Conservation (phyloP, 305 asterid species). For the Galium porrigens region DNA sequence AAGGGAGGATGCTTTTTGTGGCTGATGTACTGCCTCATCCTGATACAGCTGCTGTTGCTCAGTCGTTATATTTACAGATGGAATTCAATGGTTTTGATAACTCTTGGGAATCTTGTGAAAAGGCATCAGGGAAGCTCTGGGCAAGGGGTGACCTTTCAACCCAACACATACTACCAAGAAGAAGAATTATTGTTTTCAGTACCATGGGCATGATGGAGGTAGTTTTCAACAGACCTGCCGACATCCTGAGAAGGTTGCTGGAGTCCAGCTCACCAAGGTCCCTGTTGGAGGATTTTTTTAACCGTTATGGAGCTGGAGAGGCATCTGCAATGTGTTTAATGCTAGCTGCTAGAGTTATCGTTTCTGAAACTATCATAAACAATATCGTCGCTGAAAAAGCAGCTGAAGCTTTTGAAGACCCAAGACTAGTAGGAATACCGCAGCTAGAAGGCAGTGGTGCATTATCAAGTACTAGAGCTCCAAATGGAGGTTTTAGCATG, state of each 20-base stretch:
- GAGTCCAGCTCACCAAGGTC: slow-evolving; percentile 83
- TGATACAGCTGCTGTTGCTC: slow-evolving; percentile 60
- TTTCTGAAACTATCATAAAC: slow-evolving; percentile 52
- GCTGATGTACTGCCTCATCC: slow-evolving; percentile 78
- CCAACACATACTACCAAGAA: slow-evolving; percentile 83
- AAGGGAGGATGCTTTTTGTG: slow-evolving; percentile 83
- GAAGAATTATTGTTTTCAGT: slow-evolving; percentile 73
- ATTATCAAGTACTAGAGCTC: slow-evolving; percentile 64
- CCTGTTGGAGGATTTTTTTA: slow-evolving; percentile 75
- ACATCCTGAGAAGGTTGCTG: slow-evolving; percentile 63
- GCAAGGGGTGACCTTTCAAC: slow-evolving; percentile 88
- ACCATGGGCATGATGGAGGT: slow-evolving; percentile 99
- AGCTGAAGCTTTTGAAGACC: slow-evolving; percentile 98
- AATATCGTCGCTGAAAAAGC: slow-evolving; percentile 82
- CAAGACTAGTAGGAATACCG: slow-evolving; percentile 91
- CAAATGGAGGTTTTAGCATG: slow-evolving; percentile 96
- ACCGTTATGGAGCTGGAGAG: slow-evolving; percentile 90
- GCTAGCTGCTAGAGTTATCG: slow-evolving; percentile 72
- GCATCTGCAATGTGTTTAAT: slow-evolving; percentile 90
- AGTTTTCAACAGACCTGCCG: slow-evolving; percentile 85
- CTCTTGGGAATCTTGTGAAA: slow-evolving; percentile 62
- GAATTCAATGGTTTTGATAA: slow-evolving; percentile 51
- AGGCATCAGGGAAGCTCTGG: slow-evolving; percentile 59
- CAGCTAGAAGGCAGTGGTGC: slow-evolving; percentile 93
- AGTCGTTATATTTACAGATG: slow-evolving; percentile 68